Base-by-base conservation (phyloP, 805 yeast genomes). In the Ogataea nonfermentans region DNA sequence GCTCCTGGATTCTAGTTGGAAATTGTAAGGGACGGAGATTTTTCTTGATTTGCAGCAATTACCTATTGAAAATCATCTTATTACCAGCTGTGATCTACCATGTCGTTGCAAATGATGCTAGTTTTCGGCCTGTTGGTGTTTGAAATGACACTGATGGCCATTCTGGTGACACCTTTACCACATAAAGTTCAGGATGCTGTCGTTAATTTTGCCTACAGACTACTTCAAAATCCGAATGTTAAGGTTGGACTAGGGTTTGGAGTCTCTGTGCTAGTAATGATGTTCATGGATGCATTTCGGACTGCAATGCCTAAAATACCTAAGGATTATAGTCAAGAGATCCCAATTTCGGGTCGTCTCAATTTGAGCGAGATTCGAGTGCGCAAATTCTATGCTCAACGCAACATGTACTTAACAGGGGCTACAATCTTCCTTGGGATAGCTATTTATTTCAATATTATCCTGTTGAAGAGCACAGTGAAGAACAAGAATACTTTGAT, bases 341-440 rank as follows among this genome's bases (percentile, higher is more conserved):
- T 26, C 14, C 40, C 43, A n/a, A 24, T 15, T 15, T 16, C 26
- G 25, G 49, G 43, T 1, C 43, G 43, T 10, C 37, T 29, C n/a
- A 34, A 38, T 15, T 29, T 34, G 22, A 57, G 64, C 55, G 65
- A 59, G n/a, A 16, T 37, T 7, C 51, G 56, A 53, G 76, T 78
- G 4, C 67, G 71, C 48, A 72, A 70, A 53, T 76, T 75, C 52
- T 73, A 74, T 47, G 67, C 78, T n/a, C 81, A 76, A 50, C 63
- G 82, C 41, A 76, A 76, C 53, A 58, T 76, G 59, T 76, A 76
- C 54, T 62, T 76, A 40, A 70, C 73, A 10, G 81, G 80, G 5
- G 79, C 78, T 3, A 74, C 75, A 6, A 57, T 74, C 41, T 74
- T 73, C 49, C 63, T 73, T 42, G 68, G 61, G 34, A 35, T 70